phyloP scores from a whole-genome alignment of 179 eudicot genomes.

The Beta lomatogona region DNA sequence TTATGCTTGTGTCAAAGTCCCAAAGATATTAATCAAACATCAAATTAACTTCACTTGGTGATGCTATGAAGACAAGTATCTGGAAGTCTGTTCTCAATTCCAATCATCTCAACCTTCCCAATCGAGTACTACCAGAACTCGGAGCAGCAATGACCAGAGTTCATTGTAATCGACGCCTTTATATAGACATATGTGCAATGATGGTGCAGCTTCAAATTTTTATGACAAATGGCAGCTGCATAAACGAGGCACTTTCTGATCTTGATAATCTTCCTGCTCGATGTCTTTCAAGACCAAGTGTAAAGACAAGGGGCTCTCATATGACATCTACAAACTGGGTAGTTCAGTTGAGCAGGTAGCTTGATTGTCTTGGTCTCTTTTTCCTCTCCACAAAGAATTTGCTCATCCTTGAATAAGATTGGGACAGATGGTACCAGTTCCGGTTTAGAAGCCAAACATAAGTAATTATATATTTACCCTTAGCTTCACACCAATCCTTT shows the following conservation, averaged over 20 bases:
- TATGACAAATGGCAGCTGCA: neutral
- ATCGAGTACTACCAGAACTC: neutral
- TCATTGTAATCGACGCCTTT: no score
- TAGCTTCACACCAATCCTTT: conserved; percentile 86
- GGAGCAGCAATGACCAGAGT: neutral
- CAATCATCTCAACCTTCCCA: neutral
- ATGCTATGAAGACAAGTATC: neutral
- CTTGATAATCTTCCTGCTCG: neutral
- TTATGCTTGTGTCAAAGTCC: neutral
- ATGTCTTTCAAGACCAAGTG: neutral
- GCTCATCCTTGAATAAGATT: conserved; percentile 86
- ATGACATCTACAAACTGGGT: no score
- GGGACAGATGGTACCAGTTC: conserved; percentile 96
- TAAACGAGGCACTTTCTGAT: neutral
- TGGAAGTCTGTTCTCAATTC: neutral
- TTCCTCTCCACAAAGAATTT: conserved; percentile 94
- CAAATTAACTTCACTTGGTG: neutral
- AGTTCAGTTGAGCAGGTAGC: neutral
- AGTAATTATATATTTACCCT: conserved; percentile 46
- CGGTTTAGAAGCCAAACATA: conserved; percentile 20
- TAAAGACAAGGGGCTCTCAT: conserved; percentile 1
- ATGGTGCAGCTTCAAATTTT: neutral
- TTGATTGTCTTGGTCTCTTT: conserved; percentile 28
- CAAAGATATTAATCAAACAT: neutral
- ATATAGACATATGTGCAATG: no score